These are phyloP conservation scores for Trichoderma asperellum DNA, from an alignment of 2,329 filamentous ascomycete genomes.

Conservation along the genomic window DNA sequence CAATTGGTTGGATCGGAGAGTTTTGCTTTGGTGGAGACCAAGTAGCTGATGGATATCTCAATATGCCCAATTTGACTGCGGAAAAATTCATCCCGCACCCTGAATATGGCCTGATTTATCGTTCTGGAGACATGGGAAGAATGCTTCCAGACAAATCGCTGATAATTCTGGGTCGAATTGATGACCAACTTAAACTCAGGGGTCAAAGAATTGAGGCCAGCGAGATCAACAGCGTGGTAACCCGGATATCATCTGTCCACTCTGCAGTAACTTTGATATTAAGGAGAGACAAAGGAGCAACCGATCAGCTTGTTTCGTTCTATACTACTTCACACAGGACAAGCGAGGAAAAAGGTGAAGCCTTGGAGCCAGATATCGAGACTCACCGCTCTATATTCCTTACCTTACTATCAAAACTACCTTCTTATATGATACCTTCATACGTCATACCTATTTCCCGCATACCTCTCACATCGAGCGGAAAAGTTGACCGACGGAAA, in stretches of 20 bases:
- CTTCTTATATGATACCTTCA: slow-evolving; percentile 79
- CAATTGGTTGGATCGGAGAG: slow-evolving; percentile 76
- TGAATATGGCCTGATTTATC: slow-evolving; percentile 72
- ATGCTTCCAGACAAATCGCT: slow-evolving; percentile 78
- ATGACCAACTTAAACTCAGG: slow-evolving; percentile 81
- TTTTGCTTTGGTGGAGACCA: slow-evolving; percentile 87
- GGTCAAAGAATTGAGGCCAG: slow-evolving; percentile 79
- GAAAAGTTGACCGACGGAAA: slow-evolving; percentile 68
- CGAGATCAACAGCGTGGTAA: slow-evolving; percentile 70
- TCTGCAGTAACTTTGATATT: slow-evolving; percentile 69
- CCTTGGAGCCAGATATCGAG: slow-evolving; percentile 44
- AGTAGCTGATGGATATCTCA: slow-evolving; percentile 75
- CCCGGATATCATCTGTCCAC: slow-evolving; percentile 54
- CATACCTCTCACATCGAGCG: slow-evolving; percentile 73
- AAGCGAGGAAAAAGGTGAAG: slow-evolving; percentile 37
- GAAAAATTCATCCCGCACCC: slow-evolving; percentile 72
- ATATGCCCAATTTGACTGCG: slow-evolving; percentile 63
- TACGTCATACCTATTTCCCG: slow-evolving; percentile 69
- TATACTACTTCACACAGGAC: slow-evolving; percentile 55
- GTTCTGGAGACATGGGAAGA: slow-evolving; percentile 80
- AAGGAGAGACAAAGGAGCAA: slow-evolving; percentile 41
- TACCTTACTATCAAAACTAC: slow-evolving; percentile 59
- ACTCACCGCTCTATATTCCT: slow-evolving; percentile 56
- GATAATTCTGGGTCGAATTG: slow-evolving; percentile 71
- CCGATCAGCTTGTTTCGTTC: slow-evolving; percentile 68